phyloP scores from a whole-genome alignment of 176 grass and related monocot species.

The Phragmites australis region DNA sequence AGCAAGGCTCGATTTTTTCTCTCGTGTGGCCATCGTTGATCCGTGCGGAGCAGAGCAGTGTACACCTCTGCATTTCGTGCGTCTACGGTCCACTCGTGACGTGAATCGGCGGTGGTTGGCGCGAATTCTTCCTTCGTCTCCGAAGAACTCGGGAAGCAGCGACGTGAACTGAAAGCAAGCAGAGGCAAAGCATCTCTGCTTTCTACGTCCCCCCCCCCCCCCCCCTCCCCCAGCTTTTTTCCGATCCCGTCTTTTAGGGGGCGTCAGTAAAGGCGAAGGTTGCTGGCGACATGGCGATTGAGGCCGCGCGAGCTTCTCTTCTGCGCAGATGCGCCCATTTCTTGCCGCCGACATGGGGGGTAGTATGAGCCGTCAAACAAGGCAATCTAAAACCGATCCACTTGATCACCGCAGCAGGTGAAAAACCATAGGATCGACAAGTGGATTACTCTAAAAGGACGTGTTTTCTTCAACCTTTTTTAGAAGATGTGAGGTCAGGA shows the following conservation, averaged over 20 bases:
- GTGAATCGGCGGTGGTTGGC: slow-evolving; percentile 32
- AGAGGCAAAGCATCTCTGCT: slow-evolving; percentile 12
- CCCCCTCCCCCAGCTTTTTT: neutral
- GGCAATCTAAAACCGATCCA: slow-evolving; percentile 2
- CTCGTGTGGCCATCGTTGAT: slow-evolving; percentile 1
- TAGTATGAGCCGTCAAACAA: slow-evolving; percentile 10
- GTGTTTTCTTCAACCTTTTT: neutral
- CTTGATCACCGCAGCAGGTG: neutral
- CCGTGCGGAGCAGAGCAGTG: neutral
- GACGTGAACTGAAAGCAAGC: slow-evolving; percentile 16
- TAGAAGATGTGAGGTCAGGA: slow-evolving; percentile 3
- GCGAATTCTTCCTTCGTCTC: neutral
- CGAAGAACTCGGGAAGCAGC: neutral
- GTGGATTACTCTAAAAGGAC: slow-evolving; percentile 7
- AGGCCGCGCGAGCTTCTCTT: neutral
- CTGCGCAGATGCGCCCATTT: neutral
- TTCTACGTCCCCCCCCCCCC: neutral
- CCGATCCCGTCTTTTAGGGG: slow-evolving; percentile 33
- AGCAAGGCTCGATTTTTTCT: neutral
- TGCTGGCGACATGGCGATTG: neutral
- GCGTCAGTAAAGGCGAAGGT: slow-evolving; percentile 25
- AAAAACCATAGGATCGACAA: neutral
- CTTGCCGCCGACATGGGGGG: neutral
- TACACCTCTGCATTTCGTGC: neutral
- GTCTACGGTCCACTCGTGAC: slow-evolving; percentile 22